Evolutionary conservation across 257 asterid genomes (phyloP).

Genomic region (Orobanche coerulescens): DNA sequence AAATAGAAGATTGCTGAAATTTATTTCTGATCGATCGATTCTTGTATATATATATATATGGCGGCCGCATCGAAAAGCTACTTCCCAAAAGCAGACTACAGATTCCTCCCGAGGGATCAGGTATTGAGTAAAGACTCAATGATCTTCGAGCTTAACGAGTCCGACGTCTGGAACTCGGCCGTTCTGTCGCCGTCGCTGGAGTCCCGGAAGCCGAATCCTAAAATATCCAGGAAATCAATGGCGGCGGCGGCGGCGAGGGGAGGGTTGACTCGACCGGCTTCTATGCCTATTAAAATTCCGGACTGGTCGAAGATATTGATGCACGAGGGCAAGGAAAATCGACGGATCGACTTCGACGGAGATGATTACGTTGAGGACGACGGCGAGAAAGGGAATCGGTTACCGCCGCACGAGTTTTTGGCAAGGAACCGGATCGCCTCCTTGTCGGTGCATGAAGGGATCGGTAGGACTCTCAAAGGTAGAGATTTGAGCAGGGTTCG

Average conservation of each 20-base stretch:
- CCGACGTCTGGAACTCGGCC: conserved; percentile 57
- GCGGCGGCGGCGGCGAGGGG: conserved; percentile 10
- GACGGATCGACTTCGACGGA: too few species aligned
- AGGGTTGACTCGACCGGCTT: conserved; percentile 29
- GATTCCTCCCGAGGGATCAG: too few species aligned
- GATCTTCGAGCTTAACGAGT: conserved; percentile 67
- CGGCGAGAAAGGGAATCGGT: conserved; percentile 36
- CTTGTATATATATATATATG: too few species aligned
- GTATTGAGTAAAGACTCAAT: conserved; percentile 23
- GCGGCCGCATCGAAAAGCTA: too few species aligned
- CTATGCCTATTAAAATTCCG: conserved; percentile 77
- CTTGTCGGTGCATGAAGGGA: conserved; percentile 76
- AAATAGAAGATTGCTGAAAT: too few species aligned
- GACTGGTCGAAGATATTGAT: too few species aligned
- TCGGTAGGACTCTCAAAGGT: conserved; percentile 79
- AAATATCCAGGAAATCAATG: conserved; percentile 35
- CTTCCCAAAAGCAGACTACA: too few species aligned
- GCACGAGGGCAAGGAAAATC: too few species aligned
- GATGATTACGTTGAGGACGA: too few species aligned
- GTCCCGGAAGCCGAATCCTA: too few species aligned
- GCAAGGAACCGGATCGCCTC: conserved; percentile 56
- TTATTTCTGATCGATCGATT: too few species aligned
- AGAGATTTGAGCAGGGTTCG: conserved; percentile 84
- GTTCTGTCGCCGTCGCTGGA: conserved; percentile 50
- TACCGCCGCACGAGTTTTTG: conserved; percentile 74